phyloP scores from a whole-genome alignment of 2,329 filamentous ascomycete species.

The Aureobasidium melanogenum region DNA sequence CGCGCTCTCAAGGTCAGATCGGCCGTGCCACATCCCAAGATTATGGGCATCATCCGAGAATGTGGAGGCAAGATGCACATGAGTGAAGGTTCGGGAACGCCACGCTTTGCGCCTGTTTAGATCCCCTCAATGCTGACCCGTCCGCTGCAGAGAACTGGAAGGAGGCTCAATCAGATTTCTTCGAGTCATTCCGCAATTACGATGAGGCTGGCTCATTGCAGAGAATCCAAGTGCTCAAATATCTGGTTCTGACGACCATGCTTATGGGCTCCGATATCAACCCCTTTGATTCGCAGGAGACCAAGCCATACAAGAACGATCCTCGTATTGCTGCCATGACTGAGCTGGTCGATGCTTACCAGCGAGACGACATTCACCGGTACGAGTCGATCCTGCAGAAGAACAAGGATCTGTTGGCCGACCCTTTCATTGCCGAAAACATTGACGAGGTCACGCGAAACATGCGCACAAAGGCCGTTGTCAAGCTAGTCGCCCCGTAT shows the following conservation, averaged over 20 bases:
- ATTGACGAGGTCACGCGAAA: constrained; percentile 98
- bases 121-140: constrained; percentile 17
- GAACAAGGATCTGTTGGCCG: constrained; percentile 80
- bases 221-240: constrained; percentile 94
- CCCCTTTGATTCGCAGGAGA: constrained; percentile 97
- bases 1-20: constrained; percentile 85
- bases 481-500: constrained; percentile 91
- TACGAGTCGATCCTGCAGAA: constrained; percentile 83
- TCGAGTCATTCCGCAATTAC: constrained; percentile 97
- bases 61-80: constrained; percentile 99
- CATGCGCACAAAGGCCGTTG: constrained; percentile 91
- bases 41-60: constrained; percentile 98
- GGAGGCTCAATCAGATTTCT: constrained; percentile 93
- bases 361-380: constrained; percentile 83
- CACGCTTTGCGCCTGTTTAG: not conserved
- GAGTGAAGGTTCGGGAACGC: constrained; percentile 57
- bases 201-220: constrained; percentile 95
- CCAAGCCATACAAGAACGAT: constrained; percentile 95
- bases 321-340: constrained; percentile 95
- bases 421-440: constrained; percentile 96
- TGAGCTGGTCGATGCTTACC: constrained; percentile 90
- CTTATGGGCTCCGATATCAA: constrained; percentile 98
- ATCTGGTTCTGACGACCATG: constrained; percentile 94
- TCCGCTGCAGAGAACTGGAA: constrained; percentile 75
- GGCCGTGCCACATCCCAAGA: constrained; percentile 96